Evolutionary conservation across 73 alveolate species (phyloP).

Genomic region (Symbiodinium natans): DNA sequence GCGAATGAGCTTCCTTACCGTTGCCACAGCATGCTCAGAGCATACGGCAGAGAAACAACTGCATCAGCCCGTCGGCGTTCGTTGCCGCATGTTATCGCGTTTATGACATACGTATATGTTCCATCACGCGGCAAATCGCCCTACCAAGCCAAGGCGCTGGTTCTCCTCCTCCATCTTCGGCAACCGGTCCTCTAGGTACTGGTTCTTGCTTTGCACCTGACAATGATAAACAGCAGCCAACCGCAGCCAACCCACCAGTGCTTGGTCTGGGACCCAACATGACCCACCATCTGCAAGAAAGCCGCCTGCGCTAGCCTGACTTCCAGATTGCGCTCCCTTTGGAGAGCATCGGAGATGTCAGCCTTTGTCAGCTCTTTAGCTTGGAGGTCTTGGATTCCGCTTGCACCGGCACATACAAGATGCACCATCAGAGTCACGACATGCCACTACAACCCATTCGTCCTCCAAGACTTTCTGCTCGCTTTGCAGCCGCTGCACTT

Average conservation of each 20-base stretch:
- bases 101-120: too few species aligned
- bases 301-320: slow-evolving; percentile 39
- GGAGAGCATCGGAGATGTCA: slow-evolving; percentile 62
- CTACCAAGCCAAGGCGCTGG: slow-evolving; percentile 41
- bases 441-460: background rate
- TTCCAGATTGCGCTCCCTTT: slow-evolving; percentile 35
- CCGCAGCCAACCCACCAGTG: background rate
- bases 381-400: background rate
- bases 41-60: background rate
- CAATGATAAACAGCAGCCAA: background rate
- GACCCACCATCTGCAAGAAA: background rate
- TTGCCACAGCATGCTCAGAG: background rate
- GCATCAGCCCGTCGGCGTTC: too few species aligned
- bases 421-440: background rate
- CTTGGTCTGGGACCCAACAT: background rate
- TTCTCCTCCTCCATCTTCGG: slow-evolving; percentile 85
- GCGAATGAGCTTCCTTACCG: slow-evolving; percentile 66
- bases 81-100: too few species aligned
- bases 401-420: background rate
- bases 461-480: slow-evolving; percentile 90
- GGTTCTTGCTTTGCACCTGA: slow-evolving; percentile 69
- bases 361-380: slow-evolving; percentile 2
- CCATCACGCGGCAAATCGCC: too few species aligned
- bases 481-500: slow-evolving; percentile 63
- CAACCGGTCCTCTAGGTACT: slow-evolving; percentile 46